Percentiles rank a stretch among this genome's conserved stretches.
Evolutionary conservation across 164 flowering plant species (phyloP).

Genomic region (Buxus sempervirens): DNA sequence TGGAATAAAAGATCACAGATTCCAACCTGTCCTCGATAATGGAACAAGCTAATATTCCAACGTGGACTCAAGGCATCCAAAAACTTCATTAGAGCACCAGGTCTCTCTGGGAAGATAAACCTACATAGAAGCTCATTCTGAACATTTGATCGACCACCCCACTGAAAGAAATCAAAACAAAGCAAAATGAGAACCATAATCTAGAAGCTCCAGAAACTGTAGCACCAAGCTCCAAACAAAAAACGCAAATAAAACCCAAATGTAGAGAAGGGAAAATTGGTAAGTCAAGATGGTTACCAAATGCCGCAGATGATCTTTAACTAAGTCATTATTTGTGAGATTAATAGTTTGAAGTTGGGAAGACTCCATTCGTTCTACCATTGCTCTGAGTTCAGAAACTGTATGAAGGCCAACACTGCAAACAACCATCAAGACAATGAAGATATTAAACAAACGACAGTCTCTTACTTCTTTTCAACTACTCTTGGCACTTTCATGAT

Average conservation of each 20-base stretch:
- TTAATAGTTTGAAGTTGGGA: conserved; percentile 60
- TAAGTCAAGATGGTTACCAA: conserved; percentile 46
- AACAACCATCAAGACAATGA: conserved; percentile 6
- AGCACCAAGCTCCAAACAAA: not conserved
- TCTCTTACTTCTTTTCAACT: not conserved
- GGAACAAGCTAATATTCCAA: conserved; percentile 97
- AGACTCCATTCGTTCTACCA: conserved; percentile 73
- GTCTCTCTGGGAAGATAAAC: conserved; percentile 86
- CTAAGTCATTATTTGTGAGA: conserved; percentile 80
- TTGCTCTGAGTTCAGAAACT: conserved; percentile 54
- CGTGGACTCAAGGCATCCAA: conserved; percentile 85
- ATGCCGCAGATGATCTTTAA: conserved; percentile 91
- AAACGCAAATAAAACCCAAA: not conserved
- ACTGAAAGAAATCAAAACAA: conserved; percentile 37
- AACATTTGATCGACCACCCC: conserved; percentile 73
- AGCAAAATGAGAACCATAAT: conserved; percentile 7
- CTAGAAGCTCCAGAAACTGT: not conserved
- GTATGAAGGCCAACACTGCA: conserved; percentile 94
- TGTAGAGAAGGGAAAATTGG: not conserved
- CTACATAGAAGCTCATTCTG: conserved; percentile 76
- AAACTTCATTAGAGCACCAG: conserved; percentile 91
- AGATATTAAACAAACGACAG: not conserved
- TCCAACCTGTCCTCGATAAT: conserved; percentile 82
- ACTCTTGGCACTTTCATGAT: too few species aligned
- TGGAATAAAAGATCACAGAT: conserved; percentile 1